These are phyloP conservation scores for Yarrowia sp. DNA, from an alignment of 805 yeast genomes.

Conservation along the genomic window DNA sequence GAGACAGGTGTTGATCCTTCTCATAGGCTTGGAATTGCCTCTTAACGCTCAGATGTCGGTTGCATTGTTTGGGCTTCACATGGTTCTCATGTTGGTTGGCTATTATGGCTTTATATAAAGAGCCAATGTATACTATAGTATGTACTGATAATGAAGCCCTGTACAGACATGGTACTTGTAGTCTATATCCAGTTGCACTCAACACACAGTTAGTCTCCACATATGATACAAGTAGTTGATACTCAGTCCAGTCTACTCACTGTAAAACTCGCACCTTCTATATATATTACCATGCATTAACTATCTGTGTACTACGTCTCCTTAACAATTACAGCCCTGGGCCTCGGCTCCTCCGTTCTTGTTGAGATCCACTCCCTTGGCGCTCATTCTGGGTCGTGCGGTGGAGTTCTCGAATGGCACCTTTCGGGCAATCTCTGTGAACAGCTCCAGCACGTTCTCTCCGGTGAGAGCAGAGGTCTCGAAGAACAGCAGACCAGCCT, in stretches of 20 bases:
- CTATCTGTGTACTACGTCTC: slow-evolving; percentile 15
- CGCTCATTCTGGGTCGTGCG: slow-evolving; percentile 43
- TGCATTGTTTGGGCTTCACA: not conserved
- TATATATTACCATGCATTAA: slow-evolving; percentile 20
- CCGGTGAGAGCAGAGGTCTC: slow-evolving; percentile 79
- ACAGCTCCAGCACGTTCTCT: slow-evolving; percentile 60
- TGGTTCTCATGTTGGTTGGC: slow-evolving; percentile 12
- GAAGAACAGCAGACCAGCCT: slow-evolving; percentile 57
- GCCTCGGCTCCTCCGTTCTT: slow-evolving; percentile 40
- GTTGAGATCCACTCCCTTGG: slow-evolving; percentile 50
- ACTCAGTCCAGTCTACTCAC: no score
- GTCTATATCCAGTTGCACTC: no score
- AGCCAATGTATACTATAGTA: no score
- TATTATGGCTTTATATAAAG: slow-evolving; percentile 2
- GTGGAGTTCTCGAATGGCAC: slow-evolving; percentile 55
- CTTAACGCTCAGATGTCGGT: slow-evolving; percentile 7
- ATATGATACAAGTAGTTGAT: no score
- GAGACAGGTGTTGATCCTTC: slow-evolving; percentile 13
- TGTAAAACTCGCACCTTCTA: no score
- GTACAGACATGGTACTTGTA: no score
- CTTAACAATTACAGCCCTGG: slow-evolving; percentile 37
- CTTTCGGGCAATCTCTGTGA: slow-evolving; percentile 56
- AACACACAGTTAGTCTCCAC: no score
- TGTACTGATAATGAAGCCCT: no score
- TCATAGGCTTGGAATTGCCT: slow-evolving; percentile 10